Base-by-base conservation (phyloP, 2,329 filamentous ascomycete species). In the Nemania diffusa region DNA sequence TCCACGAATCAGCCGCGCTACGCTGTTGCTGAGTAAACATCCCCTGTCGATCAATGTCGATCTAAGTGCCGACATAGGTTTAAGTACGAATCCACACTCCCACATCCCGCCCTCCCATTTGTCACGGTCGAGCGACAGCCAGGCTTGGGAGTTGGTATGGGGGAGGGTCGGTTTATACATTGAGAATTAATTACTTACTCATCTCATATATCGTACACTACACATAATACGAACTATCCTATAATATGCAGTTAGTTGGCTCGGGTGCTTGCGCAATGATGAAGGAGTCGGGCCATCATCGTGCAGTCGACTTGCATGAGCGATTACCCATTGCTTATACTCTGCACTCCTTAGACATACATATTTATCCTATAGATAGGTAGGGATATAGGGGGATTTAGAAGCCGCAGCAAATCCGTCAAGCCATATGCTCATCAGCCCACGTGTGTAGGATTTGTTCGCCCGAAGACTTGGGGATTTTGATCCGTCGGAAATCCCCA, bases 1-100 rank as follows among this genome's bases (percentile, higher is more conserved):
- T 52, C 50, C 58, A 66, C 53, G 44, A 66, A 60, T 59, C 50
- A 13, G 50, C 42, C 51, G 44, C 50, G 50, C 13, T 59, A 44
- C 55, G 24, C n/a, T 22, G 8, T 4, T 53, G 61, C 51, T 61
- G 57, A 64, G 61, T 64, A 67, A 60, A 64, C 3, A 22, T 51
- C 56, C 51, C 61, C 61, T 67, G 61, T 57, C 44, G 65, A 67
- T 67, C 65, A 64, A 44, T 56, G 56, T 52, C 57, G 61, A 67
- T 64, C 65, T 51, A 56, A 64, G 44, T 67, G n/a, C 65, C 65
- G 57, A 67, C 37, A 57, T 56, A 61, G 44, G 57, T 24, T 27
- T 56, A 42, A 60, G 24, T 42, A 27, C 9, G 20, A 34, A 40
- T 20, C 27, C 60, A 58, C 11, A 26, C 52, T 51, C n/a, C 48